Percentiles rank a stretch among this genome's conserved stretches.
These are phyloP conservation scores for Crucihimalaya himalaica DNA, from an alignment of 345 rosid species.

Conservation along the genomic window DNA sequence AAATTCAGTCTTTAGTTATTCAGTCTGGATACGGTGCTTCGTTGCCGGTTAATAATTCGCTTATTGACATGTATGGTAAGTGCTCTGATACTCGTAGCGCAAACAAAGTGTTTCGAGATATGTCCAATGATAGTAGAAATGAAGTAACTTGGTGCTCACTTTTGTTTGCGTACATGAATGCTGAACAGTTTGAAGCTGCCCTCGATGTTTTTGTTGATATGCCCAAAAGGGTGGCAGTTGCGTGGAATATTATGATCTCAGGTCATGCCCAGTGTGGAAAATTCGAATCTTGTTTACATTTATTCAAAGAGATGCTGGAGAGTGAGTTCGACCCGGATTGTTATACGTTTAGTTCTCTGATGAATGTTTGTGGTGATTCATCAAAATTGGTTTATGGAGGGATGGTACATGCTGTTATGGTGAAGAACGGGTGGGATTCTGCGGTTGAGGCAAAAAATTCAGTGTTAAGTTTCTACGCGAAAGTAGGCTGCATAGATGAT, in stretches of 20 bases:
- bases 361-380: conserved; percentile 60
- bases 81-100: conserved; percentile 56
- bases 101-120: conserved; percentile 54
- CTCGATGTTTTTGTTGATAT: conserved; percentile 49
- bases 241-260: conserved; percentile 81
- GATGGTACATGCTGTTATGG: conserved; percentile 55
- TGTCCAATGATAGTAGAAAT: conserved; percentile 45
- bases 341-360: conserved; percentile 71
- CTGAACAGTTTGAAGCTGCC: conserved; percentile 46
- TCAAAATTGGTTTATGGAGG: conserved; percentile 45
- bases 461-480: conserved; percentile 66
- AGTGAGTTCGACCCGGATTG: conserved; percentile 59
- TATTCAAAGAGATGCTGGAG: conserved; percentile 54
- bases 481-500: conserved; percentile 52
- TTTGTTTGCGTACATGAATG: conserved; percentile 60
- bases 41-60: conserved; percentile 61
- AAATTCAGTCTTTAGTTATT: conserved; percentile 53
- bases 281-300: conserved; percentile 49
- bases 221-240: conserved; percentile 52
- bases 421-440: conserved; percentile 72
- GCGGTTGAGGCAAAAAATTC: conserved; percentile 70
- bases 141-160: conserved; percentile 89
- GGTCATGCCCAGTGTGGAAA: conserved; percentile 60
- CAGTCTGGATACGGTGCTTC: conserved; percentile 47
- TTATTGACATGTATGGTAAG: conserved; percentile 82